Evolutionary conservation across 805 yeast genomes (phyloP).

Genomic region (Candida golubevii): DNA sequence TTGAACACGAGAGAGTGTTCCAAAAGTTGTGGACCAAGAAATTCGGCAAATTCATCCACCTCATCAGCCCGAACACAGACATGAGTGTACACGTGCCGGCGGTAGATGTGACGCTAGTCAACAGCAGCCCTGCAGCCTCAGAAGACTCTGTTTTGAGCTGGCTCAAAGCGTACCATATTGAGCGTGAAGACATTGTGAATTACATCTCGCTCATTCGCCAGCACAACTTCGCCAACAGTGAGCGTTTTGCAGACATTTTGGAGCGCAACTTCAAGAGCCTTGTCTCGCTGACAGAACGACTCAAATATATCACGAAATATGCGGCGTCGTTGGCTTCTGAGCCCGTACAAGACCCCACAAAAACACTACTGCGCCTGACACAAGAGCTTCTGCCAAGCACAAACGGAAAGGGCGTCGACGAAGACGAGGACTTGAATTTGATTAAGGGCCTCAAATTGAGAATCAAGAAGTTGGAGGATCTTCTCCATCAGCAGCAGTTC

Average conservation of each 20-base stretch:
- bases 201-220: constrained; percentile 29
- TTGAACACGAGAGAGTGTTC: constrained; percentile 51
- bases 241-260: constrained; percentile 35
- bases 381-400: constrained; percentile 14
- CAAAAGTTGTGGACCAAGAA: constrained; percentile 62
- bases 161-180: constrained; percentile 32
- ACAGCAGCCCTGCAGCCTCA: not conserved
- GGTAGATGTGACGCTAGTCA: constrained; percentile 19
- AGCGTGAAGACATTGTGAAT: constrained; percentile 28
- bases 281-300: constrained; percentile 34
- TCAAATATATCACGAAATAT: constrained; percentile 32
- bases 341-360: not conserved
- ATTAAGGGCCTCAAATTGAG: constrained; percentile 64
- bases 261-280: constrained; percentile 44
- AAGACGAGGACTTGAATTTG: constrained; percentile 30
- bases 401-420: constrained; percentile 13
- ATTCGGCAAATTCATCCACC: constrained; percentile 43
- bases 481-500: constrained; percentile 70
- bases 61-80: constrained; percentile 15
- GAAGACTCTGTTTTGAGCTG: constrained; percentile 23
- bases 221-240: constrained; percentile 20
- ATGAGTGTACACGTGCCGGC: constrained; percentile 20
- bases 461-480: constrained; percentile 70
- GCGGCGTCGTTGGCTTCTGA: constrained; percentile 26
- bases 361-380: not conserved